Conservation (phyloP, 1,139 yeast species). For the Debaryomyces coudertii region DNA sequence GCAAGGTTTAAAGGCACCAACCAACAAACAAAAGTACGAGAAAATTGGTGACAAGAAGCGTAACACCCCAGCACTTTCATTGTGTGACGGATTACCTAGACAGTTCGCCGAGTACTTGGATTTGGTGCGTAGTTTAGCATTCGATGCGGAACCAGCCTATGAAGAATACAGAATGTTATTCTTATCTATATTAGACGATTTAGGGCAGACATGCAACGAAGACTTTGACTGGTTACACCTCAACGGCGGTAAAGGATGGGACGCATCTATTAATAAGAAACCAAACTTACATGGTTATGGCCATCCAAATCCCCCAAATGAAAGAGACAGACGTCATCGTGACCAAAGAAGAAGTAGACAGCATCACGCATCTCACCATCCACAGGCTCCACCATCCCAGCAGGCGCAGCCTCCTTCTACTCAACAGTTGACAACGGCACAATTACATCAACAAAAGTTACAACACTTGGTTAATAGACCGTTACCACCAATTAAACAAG, state of each 20-base stretch:
- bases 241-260: constrained; percentile 94
- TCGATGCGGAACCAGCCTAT: constrained; percentile 95
- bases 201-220: constrained; percentile 79
- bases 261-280: constrained; percentile 75
- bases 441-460: constrained; percentile 53
- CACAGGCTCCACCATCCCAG: constrained; percentile 25
- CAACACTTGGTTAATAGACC: constrained; percentile 56
- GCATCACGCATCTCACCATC: constrained; percentile 34
- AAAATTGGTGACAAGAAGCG: constrained; percentile 95
- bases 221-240: constrained; percentile 94
- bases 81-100: constrained; percentile 81
- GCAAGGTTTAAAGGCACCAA: constrained; percentile 99
- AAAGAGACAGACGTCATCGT: constrained; percentile 55
- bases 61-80: constrained; percentile 74
- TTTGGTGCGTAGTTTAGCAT: constrained; percentile 79
- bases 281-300: constrained; percentile 94
- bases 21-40: constrained; percentile 94
- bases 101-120: constrained; percentile 87
- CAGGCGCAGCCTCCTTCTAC: constrained; percentile 20
- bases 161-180: constrained; percentile 78
- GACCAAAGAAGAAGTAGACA: constrained; percentile 46
- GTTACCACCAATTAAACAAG: constrained; percentile 54
- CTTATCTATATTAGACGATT: constrained; percentile 69
- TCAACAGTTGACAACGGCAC: constrained; percentile 42
- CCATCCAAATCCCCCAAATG: constrained; percentile 57